Conservation (phyloP, 2,329 filamentous ascomycete species). For the Magnaporthiopsis incrustans region DNA sequence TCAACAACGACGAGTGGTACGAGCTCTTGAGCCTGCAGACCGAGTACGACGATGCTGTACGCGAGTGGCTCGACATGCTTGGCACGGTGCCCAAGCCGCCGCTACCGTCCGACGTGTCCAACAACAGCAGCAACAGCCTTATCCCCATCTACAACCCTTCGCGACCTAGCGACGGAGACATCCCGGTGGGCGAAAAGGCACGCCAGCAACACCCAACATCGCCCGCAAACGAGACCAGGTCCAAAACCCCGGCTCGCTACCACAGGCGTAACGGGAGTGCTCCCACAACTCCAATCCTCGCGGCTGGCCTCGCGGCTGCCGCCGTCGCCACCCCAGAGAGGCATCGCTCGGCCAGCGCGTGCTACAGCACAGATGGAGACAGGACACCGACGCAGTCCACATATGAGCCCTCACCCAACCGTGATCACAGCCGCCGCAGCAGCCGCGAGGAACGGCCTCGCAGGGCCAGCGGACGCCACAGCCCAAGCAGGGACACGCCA, state of each 20-base stretch:
- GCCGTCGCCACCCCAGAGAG: background rate
- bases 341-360: conserved; percentile 1
- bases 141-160: conserved; percentile 16
- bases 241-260: conserved; percentile 26
- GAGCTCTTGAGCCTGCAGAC: conserved; percentile 74
- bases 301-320: background rate
- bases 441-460: background rate
- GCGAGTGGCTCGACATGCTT: conserved; percentile 84
- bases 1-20: conserved; percentile 63
- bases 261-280: conserved; percentile 18
- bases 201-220: conserved; percentile 12
- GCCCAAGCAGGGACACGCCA: conserved; percentile 12
- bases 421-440: background rate
- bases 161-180: conserved; percentile 18
- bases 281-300: conserved; percentile 19
- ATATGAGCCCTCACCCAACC: conserved; percentile 12
- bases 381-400: conserved; percentile 30
- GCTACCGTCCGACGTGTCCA: conserved; percentile 13
- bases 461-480: background rate
- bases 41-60: conserved; percentile 66
- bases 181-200: conserved; percentile 29
- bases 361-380: conserved; percentile 16
- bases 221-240: conserved; percentile 14
- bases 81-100: conserved; percentile 44
- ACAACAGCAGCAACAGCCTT: background rate